Evolutionary conservation across 1,284 basidiomycete genomes (phyloP).

Genomic region (Ganoderma multipileum): DNA sequence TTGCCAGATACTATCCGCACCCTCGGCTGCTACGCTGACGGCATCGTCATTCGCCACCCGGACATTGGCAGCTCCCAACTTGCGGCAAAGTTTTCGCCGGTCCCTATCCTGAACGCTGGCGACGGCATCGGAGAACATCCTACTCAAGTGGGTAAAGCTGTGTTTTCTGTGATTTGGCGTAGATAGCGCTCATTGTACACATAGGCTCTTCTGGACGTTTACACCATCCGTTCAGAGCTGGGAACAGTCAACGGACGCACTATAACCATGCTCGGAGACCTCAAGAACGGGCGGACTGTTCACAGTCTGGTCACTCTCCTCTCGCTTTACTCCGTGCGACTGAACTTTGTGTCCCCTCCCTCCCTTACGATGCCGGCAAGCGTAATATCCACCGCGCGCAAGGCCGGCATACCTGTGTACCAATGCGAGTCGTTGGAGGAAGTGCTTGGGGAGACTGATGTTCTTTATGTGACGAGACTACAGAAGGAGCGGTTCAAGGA

Average conservation of each 20-base stretch:
- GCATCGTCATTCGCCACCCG: constrained; percentile 94
- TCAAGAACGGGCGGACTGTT: constrained; percentile 98
- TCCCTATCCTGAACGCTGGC: constrained; percentile 96
- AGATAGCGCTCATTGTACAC: constrained; percentile 9
- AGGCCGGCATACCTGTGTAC: constrained; percentile 81
- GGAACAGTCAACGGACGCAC: constrained; percentile 98
- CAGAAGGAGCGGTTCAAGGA: constrained; percentile 94
- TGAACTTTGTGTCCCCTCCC: constrained; percentile 96
- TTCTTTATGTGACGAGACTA: constrained; percentile 95
- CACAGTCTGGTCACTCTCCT: constrained; percentile 95
- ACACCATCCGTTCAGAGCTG: constrained; percentile 97
- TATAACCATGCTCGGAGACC: constrained; percentile 93
- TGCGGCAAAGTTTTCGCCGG: constrained; percentile 94
- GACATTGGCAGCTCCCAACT: constrained; percentile 90
- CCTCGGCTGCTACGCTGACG: constrained; percentile 95
- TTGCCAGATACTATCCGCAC: constrained; percentile 95
- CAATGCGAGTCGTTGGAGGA: constrained; percentile 90
- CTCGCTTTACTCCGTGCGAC: constrained; percentile 90
- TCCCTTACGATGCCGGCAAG: constrained; percentile 92
- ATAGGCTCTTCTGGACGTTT: constrained; percentile 91
- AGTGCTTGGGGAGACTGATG: constrained; percentile 93
- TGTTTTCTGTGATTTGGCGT: background rate
- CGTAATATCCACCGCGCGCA: constrained; percentile 85
- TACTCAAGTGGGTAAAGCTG: constrained; percentile 72
- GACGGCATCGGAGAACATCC: constrained; percentile 99